Percentiles rank a stretch among this genome's conserved stretches.
These are phyloP conservation scores for Gymnopilus junonius DNA, from an alignment of 768 basidiomycete genomes.

Conservation along the genomic window DNA sequence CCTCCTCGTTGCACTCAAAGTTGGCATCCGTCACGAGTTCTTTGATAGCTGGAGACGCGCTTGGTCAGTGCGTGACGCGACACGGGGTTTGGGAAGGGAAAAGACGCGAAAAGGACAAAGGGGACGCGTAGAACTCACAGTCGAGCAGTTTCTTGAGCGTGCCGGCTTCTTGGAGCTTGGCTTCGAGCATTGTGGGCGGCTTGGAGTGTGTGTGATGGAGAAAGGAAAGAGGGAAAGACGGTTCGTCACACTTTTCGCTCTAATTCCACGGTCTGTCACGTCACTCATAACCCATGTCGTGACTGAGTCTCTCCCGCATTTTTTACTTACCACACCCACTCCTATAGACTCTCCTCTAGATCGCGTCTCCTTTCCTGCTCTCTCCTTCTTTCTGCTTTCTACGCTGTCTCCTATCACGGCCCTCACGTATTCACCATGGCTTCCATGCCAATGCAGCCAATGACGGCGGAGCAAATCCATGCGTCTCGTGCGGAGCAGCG, in stretches of 20 bases:
- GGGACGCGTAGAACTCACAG: slow-evolving; percentile 52
- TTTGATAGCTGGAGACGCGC: slow-evolving; percentile 75
- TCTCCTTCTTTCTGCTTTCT: not conserved
- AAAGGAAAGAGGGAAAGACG: slow-evolving; percentile 14
- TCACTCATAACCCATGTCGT: slow-evolving; percentile 9
- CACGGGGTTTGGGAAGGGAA: not conserved
- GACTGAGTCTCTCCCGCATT: too few species aligned
- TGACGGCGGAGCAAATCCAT: slow-evolving; percentile 13
- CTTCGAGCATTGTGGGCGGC: slow-evolving; percentile 78
- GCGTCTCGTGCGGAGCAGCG: slow-evolving; percentile 50
- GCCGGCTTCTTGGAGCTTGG: slow-evolving; percentile 84
- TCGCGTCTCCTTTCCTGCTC: not conserved
- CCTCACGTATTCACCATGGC: not conserved
- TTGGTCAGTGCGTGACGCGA: not conserved
- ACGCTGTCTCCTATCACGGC: not conserved
- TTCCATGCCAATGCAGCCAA: slow-evolving; percentile 1
- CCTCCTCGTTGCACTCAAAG: slow-evolving; percentile 96
- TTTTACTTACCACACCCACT: not conserved
- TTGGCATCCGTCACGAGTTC: slow-evolving; percentile 98
- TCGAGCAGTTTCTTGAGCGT: slow-evolving; percentile 93
- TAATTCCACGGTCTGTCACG: slow-evolving; percentile 32
- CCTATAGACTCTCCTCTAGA: not conserved
- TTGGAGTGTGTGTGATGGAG: slow-evolving; percentile 10
- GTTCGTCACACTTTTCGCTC: slow-evolving; percentile 34
- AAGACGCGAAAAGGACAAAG: slow-evolving; percentile 5